phyloP scores from a whole-genome alignment of 176 grass and related monocot species.

The Lolium rigidum region DNA sequence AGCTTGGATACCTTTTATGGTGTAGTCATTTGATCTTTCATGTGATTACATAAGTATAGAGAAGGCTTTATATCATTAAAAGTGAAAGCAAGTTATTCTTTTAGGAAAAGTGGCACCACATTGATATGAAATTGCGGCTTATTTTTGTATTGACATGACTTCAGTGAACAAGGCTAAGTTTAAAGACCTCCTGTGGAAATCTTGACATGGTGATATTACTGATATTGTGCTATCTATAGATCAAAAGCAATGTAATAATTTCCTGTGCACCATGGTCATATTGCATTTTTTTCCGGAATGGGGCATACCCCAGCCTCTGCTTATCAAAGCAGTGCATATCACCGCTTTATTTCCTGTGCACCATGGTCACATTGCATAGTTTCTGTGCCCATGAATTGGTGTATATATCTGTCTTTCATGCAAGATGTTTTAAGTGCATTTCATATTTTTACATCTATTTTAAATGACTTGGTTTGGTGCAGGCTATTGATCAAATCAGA shows the following conservation, averaged over 20 bases:
- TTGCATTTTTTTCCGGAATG: background rate
- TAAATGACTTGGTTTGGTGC: conserved; percentile 37
- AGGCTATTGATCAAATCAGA: conserved; percentile 81
- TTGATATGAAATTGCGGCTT: conserved; percentile 1
- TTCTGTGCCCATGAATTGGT: background rate
- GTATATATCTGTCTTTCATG: background rate
- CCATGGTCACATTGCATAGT: background rate
- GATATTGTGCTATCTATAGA: background rate
- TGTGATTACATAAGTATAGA: background rate
- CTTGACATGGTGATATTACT: background rate
- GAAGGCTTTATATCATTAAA: background rate
- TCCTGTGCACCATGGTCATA: background rate
- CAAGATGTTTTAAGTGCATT: background rate
- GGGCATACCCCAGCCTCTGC: too few species aligned
- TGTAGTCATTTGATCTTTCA: background rate
- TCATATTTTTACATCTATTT: background rate
- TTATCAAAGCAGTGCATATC: background rate
- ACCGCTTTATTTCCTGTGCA: background rate
- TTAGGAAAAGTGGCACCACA: background rate
- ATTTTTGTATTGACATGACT: background rate
- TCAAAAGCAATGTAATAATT: conserved; percentile 1
- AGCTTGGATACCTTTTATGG: background rate
- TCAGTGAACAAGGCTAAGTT: background rate
- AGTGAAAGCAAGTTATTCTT: background rate
- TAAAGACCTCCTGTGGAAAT: background rate